Evolutionary conservation across 2,329 filamentous ascomycete genomes (phyloP), one percentile per base, ranked within the genome.

Genomic region (Metarhizium sp.): DNA sequence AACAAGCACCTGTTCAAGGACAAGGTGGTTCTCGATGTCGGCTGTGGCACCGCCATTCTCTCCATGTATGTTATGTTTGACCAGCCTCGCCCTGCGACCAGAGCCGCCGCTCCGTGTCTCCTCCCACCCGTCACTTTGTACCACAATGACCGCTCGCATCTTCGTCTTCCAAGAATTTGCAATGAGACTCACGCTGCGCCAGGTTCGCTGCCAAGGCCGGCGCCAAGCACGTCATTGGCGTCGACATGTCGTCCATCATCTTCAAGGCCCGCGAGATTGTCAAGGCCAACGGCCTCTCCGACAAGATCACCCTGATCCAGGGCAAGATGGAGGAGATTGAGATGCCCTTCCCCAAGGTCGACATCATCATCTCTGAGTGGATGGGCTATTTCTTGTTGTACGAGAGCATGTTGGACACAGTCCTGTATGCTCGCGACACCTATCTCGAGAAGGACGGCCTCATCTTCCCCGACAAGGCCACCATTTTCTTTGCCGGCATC

Each of bases 291-390:
- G 92, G 92, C 64, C 85, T 99, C 81, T 81, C 87, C 53, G 88
- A 92, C 77, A 95, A 96, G 82, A 96, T 99, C 72, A 97, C 94
- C 53, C 84, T 99, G 58, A 83, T 99, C 61, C 94, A 97, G 78
- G 94, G 94, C 71, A 99, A 99, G 83, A 99, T 99, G 94, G 94
- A 99, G 78, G 94, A 99, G 77, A 91, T 99, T 49, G 79, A 88
- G 67, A 79, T 99, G 59, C 94, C 94, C 20, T 96, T 88, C 74
- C 87, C 90, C 67, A 89, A 97, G 75, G 94, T 99, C 62, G 94
- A 99, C 69, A 99, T 99, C 71, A 99, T 99, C 76, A 95, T 99
- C 71, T 97, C 92, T 2, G 94, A 99, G 79, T 99, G 94, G 94
- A 99, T 99, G 94, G 94, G 94, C 38, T 99, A 99, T 78, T 97